Base-by-base conservation (phyloP, 106 monocot species). In the Cymbidium sinense region DNA sequence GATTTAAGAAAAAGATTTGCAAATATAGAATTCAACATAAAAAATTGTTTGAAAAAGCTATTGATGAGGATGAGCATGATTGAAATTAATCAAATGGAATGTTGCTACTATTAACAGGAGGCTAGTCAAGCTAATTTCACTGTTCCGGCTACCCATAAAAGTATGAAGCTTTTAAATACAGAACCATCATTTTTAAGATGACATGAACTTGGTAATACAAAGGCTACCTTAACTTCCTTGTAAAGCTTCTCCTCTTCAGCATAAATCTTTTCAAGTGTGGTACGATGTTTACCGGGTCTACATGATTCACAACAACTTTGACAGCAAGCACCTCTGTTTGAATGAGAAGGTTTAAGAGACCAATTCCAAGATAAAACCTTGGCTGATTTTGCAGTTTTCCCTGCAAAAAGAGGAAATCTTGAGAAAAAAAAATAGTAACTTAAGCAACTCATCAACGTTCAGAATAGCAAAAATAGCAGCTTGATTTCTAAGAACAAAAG, bases 281-380 rank as follows among this genome's bases (percentile, higher is more conserved):
- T 81, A 50, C 84, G 85, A 84, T 93, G 93, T 69, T 78, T 84
- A 70, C 65, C 74, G 20, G 79, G 75, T 27, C 75, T 86, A 79
- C 76, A 34, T 44, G 51, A 43, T 71, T 82, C 81, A 33, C 69
- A 76, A n/a, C n/a, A n/a, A n/a, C 76, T 79, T 76, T 67, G 81
- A 73, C 82, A 25, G 52, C 72, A 79, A 29, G 83, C 78, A 81
- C 81, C 87, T 70, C 70, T 82, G 77, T 78, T 87, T 47, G 84
- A 85, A 21, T 72, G 85, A 20, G 74, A 76, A 25, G 88, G 86
- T 84, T 75, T 96, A 61, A 85, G 86, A 73, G 93, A 96, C 90
- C 91, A 89, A 80, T 83, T 93, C 88, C 90, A 96, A 30, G 90
- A 91, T 25, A 96, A 91, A 20, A 96, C 95, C 81, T 93, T 96